A percentile compares a stretch with the other conserved stretches of the same genome.
phyloP scores from a whole-genome alignment of 768 basidiomycete genomes.

The Rhizopogon rudus region DNA sequence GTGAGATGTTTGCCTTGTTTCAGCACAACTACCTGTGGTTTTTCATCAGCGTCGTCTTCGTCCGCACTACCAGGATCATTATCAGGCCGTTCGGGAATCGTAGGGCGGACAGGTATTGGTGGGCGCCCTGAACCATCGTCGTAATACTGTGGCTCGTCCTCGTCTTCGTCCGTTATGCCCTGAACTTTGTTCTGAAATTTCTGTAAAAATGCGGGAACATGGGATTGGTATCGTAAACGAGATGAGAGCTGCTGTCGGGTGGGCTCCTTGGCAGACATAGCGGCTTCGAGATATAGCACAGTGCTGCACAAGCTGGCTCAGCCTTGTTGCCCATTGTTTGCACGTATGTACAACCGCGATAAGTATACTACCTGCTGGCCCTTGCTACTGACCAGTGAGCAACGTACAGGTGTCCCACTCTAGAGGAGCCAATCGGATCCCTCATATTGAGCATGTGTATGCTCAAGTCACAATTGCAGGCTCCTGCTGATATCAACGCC shows the following conservation, averaged over 20 bases:
- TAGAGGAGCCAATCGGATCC: not conserved
- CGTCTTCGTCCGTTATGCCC: slow-evolving; percentile 46
- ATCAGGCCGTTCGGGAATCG: slow-evolving; percentile 64
- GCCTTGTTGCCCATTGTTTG: not conserved
- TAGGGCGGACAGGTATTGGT: slow-evolving; percentile 70
- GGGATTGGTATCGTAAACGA: slow-evolving; percentile 56
- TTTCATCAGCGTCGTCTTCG: slow-evolving; percentile 72
- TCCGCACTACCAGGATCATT: slow-evolving; percentile 70
- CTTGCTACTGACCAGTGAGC: no score
- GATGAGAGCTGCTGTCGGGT: slow-evolving; percentile 70
- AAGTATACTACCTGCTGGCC: no score
- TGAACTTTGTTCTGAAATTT: slow-evolving; percentile 60
- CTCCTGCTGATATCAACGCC: not conserved
- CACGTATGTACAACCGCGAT: not conserved
- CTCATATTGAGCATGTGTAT: not conserved
- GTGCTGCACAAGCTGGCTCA: not conserved
- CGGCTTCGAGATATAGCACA: not conserved
- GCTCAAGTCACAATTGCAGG: not conserved
- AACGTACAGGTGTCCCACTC: not conserved
- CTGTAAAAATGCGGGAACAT: slow-evolving; percentile 59
- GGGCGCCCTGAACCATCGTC: slow-evolving; percentile 64
- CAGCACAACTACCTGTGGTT: slow-evolving; percentile 84
- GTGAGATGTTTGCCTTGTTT: slow-evolving; percentile 86
- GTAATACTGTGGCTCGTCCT: slow-evolving; percentile 51
- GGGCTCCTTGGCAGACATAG: slow-evolving; percentile 52